Percentiles rank a stretch among this genome's conserved stretches.
phyloP scores from a whole-genome alignment of 2,329 filamentous ascomycete genomes.

The Curvularia sp. region DNA sequence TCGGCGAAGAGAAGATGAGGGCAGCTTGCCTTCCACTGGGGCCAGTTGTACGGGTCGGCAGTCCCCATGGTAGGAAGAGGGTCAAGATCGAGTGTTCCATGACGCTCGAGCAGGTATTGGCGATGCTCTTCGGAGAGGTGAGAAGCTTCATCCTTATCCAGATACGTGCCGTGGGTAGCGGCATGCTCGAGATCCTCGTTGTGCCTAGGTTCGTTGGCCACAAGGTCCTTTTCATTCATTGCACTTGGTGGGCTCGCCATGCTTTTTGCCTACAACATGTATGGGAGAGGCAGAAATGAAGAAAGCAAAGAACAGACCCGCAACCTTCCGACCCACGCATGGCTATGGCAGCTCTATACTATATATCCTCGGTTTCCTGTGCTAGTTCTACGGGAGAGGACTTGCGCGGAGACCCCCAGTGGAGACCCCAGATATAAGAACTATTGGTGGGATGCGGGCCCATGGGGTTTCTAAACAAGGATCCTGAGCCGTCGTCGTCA shows the following conservation, averaged over 20 bases:
- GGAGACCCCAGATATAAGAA: constrained; percentile 30
- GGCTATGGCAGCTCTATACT: constrained; percentile 10
- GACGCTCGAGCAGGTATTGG: constrained; percentile 60
- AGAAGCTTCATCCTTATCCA: constrained; percentile 37
- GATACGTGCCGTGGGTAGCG: constrained; percentile 40
- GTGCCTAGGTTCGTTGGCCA: constrained; percentile 12
- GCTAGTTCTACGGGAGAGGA: constrained; percentile 3
- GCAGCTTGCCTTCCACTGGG: constrained; percentile 56
- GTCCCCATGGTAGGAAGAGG: constrained; percentile 60
- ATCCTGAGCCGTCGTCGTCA: constrained; percentile 14
- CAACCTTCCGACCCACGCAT: background rate
- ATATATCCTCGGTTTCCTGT: constrained; percentile 20
- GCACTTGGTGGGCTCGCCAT: constrained; percentile 7
- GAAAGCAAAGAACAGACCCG: background rate
- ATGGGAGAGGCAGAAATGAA: background rate
- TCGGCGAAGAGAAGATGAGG: background rate
- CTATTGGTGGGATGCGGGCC: constrained; percentile 13
- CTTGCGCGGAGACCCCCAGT: constrained; percentile 18
- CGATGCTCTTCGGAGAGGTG: constrained; percentile 55
- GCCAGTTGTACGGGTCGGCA: constrained; percentile 65
- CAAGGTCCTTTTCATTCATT: constrained; percentile 16
- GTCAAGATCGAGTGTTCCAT: constrained; percentile 63
- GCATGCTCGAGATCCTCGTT: constrained; percentile 36
- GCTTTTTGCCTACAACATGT: background rate
- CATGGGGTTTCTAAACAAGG: constrained; percentile 19